These are phyloP conservation scores for Phialocephala sp. DNA, from an alignment of 2,329 filamentous ascomycete genomes.

Conservation along the genomic window DNA sequence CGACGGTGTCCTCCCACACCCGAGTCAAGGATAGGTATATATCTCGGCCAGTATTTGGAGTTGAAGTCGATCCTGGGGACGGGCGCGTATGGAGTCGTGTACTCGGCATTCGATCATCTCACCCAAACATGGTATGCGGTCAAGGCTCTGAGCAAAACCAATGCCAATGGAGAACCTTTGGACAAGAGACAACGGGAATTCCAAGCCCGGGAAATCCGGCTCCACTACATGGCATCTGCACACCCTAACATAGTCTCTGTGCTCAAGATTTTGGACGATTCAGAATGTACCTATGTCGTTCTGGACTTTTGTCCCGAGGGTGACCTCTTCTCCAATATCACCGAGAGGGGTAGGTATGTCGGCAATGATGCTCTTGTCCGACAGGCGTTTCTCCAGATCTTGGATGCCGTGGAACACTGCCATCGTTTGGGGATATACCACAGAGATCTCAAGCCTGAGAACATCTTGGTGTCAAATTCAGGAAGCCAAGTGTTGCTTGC, in stretches of 20 bases:
- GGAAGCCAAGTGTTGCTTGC: slow-evolving; percentile 93
- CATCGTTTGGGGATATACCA: slow-evolving; percentile 95
- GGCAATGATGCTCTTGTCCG: slow-evolving; percentile 89
- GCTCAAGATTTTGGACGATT: slow-evolving; percentile 88
- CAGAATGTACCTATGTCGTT: slow-evolving; percentile 93
- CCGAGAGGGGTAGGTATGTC: slow-evolving; percentile 90
- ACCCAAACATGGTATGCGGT: slow-evolving; percentile 81
- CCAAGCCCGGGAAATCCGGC: slow-evolving; percentile 89
- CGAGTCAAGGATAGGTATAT: slow-evolving; percentile 84
- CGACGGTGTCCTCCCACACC: slow-evolving; percentile 53
- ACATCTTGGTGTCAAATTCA: slow-evolving; percentile 88
- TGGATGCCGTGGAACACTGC: slow-evolving; percentile 96
- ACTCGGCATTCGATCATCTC: slow-evolving; percentile 83
- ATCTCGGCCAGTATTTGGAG: slow-evolving; percentile 73
- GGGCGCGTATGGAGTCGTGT: slow-evolving; percentile 96
- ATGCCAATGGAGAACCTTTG: slow-evolving; percentile 70
- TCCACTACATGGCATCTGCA: slow-evolving; percentile 87
- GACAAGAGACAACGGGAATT: slow-evolving; percentile 87
- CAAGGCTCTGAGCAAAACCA: slow-evolving; percentile 94
- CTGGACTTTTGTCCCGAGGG: slow-evolving; percentile 97
- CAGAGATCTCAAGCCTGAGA: slow-evolving; percentile 96
- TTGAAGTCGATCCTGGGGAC: slow-evolving; percentile 86
- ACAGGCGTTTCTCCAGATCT: slow-evolving; percentile 88
- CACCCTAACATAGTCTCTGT: slow-evolving; percentile 95
- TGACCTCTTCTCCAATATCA: slow-evolving; percentile 97